These are phyloP conservation scores for Moniliella sp. DNA, from an alignment of 1,284 basidiomycete species.

Conservation along the genomic window DNA sequence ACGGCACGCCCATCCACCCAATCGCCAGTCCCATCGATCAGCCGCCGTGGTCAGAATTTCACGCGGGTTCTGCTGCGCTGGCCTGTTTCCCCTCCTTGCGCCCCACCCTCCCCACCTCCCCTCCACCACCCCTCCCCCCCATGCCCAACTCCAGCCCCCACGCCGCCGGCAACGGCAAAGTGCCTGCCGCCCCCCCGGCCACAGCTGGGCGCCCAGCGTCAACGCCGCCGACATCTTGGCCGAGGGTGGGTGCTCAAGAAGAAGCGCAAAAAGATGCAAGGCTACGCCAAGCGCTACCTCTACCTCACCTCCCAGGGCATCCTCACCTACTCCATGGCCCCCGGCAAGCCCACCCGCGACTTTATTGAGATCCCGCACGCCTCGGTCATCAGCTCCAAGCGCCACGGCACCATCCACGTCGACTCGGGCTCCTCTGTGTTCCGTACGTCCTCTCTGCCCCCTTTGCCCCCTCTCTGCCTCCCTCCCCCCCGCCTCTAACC, in stretches of 20 bases:
- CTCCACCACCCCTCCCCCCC: too few relatives aligned
- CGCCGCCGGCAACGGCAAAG: too few relatives aligned
- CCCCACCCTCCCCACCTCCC: too few relatives aligned
- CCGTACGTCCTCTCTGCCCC: conserved; percentile 3
- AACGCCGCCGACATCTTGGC: conserved; percentile 15
- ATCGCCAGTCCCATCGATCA: too few relatives aligned
- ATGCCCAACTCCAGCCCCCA: too few relatives aligned
- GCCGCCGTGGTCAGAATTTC: too few relatives aligned
- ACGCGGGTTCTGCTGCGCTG: too few relatives aligned
- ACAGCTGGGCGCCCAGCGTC: too few relatives aligned
- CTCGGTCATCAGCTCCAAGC: conserved; percentile 21
- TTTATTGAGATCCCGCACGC: conserved; percentile 29
- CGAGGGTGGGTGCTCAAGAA: conserved; percentile 30
- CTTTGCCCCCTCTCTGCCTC: not conserved
- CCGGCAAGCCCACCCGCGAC: conserved; percentile 23
- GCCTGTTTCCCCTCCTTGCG: too few relatives aligned
- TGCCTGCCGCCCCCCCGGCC: too few relatives aligned
- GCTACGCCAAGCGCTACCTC: conserved; percentile 31
- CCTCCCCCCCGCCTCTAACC: conserved; percentile 23
- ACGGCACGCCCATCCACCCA: too few relatives aligned
- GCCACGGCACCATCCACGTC: conserved; percentile 28
- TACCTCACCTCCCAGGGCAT: conserved; percentile 24
- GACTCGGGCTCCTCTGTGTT: conserved; percentile 28
- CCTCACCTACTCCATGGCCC: conserved; percentile 20
- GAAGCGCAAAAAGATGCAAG: conserved; percentile 33